Conservation (phyloP, 805 yeast species). For the Yarrowia sp. region DNA sequence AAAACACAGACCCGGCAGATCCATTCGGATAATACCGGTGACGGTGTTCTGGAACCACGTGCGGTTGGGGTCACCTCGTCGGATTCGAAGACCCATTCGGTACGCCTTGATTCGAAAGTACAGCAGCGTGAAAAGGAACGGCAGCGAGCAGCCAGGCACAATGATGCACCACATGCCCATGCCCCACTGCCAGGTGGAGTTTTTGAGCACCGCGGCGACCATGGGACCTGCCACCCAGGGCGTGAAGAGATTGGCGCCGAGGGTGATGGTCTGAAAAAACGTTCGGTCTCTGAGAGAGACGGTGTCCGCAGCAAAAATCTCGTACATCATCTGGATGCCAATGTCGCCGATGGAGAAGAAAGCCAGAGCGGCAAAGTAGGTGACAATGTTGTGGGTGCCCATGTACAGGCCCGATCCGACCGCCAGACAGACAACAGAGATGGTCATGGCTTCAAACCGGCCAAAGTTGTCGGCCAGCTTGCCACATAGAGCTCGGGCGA, state of each 20-base stretch:
- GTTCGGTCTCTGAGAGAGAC: constrained; percentile 54
- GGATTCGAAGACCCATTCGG: constrained; percentile 39
- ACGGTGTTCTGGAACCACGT: constrained; percentile 10
- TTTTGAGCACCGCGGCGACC: constrained; percentile 46
- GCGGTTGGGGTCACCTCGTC: constrained; percentile 36
- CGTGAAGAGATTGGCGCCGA: constrained; percentile 52
- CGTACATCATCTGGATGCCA: constrained; percentile 51
- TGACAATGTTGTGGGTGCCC: constrained; percentile 46
- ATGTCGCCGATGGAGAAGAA: constrained; percentile 52
- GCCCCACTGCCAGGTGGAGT: constrained; percentile 60
- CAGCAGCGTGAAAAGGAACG: constrained; percentile 43
- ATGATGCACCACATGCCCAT: constrained; percentile 59
- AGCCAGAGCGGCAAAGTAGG: constrained; percentile 53
- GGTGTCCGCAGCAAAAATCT: constrained; percentile 51
- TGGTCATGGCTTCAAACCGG: constrained; percentile 26
- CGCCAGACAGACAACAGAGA: constrained; percentile 17
- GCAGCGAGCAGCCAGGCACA: constrained; percentile 52
- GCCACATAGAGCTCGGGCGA: constrained; percentile 21
- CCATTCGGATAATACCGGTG: constrained; percentile 18
- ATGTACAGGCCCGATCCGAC: constrained; percentile 26
- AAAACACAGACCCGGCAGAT: constrained; percentile 14
- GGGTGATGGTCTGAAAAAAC: constrained; percentile 50
- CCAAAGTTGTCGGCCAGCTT: constrained; percentile 32
- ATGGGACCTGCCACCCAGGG: constrained; percentile 52
- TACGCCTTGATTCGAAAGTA: constrained; percentile 42